A percentile compares a stretch with the other conserved stretches of the same genome.
These are phyloP conservation scores for Arachnopeziza araneosa DNA, from an alignment of 2,329 filamentous ascomycete species.

Conservation along the genomic window DNA sequence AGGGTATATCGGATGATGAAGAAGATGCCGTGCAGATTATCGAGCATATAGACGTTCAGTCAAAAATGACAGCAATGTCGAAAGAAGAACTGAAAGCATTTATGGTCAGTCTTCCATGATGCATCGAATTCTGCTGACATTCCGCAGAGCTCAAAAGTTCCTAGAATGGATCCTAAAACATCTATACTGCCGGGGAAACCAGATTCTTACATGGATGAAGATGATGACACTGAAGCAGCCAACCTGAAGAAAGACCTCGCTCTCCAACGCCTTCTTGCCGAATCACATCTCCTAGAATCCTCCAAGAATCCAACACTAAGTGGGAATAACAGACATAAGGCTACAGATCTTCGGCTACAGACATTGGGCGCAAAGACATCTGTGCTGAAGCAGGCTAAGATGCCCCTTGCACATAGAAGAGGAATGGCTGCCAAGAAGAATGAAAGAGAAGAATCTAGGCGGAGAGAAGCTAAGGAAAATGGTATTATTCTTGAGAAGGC, in stretches of 20 bases:
- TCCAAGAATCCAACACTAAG: constrained; percentile 41
- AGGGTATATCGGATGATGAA: constrained; percentile 53
- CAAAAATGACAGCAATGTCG: constrained; percentile 40
- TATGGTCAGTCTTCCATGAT: constrained; percentile 49
- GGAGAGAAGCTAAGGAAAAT: constrained; percentile 80
- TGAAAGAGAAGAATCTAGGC: constrained; percentile 62
- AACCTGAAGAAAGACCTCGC: constrained; percentile 90
- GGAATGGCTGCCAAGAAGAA: constrained; percentile 70
- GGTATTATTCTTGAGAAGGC: constrained; percentile 77
- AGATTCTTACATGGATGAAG: constrained; percentile 33
- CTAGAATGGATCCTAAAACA: constrained; percentile 17
- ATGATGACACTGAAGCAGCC: constrained; percentile 52
- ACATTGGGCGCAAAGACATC: constrained; percentile 73
- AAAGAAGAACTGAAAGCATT: constrained; percentile 73
- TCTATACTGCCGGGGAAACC: constrained; percentile 24
- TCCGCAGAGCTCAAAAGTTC: constrained; percentile 27
- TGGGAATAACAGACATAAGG: constrained; percentile 73
- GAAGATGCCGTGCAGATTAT: constrained; percentile 37
- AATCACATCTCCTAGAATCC: constrained; percentile 79
- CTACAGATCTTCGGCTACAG: constrained; percentile 77
- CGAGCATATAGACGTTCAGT: constrained; percentile 33
- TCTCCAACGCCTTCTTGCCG: constrained; percentile 81
- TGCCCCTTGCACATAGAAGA: constrained; percentile 82
- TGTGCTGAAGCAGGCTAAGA: constrained; percentile 72
- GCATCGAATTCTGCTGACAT: constrained; percentile 5